phyloP scores from a whole-genome alignment of 768 basidiomycete genomes.

The Lyophyllum semitale region DNA sequence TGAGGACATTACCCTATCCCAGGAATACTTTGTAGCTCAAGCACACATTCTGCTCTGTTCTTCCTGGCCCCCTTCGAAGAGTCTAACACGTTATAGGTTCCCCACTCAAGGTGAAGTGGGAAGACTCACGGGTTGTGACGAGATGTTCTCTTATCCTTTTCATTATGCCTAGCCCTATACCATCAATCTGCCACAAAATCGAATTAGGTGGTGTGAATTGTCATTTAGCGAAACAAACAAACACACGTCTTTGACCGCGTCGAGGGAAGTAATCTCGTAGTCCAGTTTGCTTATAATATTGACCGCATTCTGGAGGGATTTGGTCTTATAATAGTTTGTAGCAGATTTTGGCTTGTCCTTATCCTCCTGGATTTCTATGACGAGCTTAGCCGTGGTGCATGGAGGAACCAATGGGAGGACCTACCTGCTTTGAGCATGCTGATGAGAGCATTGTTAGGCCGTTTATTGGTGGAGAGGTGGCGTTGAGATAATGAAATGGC shows the following conservation, averaged over 20 bases:
- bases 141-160: constrained; percentile 42
- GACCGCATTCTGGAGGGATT: constrained; percentile 1
- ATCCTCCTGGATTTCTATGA: not conserved
- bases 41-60: not conserved
- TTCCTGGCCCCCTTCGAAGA: not conserved
- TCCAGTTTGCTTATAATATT: constrained; percentile 1
- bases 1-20: constrained; percentile 1
- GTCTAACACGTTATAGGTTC: not conserved
- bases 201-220: not conserved
- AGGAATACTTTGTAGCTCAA: constrained; percentile 8
- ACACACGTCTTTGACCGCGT: not conserved
- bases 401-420: constrained; percentile 8
- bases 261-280: constrained; percentile 3
- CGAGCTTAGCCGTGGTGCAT: not conserved
- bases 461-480: constrained; percentile 2
- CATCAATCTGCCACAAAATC: constrained; percentile 21
- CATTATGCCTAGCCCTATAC: constrained; percentile 35
- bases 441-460: constrained; percentile 25
- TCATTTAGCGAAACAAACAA: not conserved
- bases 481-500: constrained; percentile 6
- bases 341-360: not conserved
- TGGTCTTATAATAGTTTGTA: not conserved
- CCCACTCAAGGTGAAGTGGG: not conserved
- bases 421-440: constrained; percentile 43
- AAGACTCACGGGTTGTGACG: constrained; percentile 16